A percentile compares a stretch with the other conserved stretches of the same genome.
These are phyloP conservation scores for Curvularia verruculosa DNA, from an alignment of 2,329 filamentous ascomycete species.

Conservation along the genomic window DNA sequence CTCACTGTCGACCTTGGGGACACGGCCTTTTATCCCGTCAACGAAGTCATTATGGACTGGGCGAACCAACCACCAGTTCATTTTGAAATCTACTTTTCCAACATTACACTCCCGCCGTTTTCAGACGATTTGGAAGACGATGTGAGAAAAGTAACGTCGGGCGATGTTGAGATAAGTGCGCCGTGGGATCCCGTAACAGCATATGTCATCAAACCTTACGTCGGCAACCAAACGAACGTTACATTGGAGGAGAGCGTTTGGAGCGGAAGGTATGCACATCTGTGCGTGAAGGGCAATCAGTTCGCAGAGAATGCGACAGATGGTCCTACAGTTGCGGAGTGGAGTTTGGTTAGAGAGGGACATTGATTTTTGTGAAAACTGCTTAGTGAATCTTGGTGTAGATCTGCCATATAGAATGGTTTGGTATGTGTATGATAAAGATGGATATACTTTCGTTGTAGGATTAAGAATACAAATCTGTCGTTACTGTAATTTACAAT, in stretches of 20 bases:
- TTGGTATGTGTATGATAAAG: neutral
- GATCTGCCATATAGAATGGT: neutral
- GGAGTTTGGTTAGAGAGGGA: conserved; percentile 47
- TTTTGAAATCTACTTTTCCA: conserved; percentile 63
- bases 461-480: neutral
- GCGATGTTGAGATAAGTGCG: conserved; percentile 49
- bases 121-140: conserved; percentile 4
- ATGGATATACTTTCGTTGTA: too few relatives aligned
- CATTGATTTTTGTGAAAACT: neutral
- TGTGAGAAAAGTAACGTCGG: conserved; percentile 24
- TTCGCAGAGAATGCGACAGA: conserved; percentile 41
- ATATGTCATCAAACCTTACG: conserved; percentile 49
- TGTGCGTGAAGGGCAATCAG: conserved; percentile 58
- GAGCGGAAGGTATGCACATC: conserved; percentile 53
- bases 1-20: conserved; percentile 61
- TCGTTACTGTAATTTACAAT: neutral
- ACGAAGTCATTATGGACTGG: conserved; percentile 65
- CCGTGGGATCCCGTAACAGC: conserved; percentile 49
- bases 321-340: conserved; percentile 62
- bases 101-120: conserved; percentile 48
- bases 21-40: conserved; percentile 50
- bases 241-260: conserved; percentile 48
- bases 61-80: conserved; percentile 60
- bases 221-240: conserved; percentile 55
- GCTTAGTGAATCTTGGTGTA: neutral